Percentiles rank a stretch among this genome's conserved stretches.
Conservation (phyloP, 106 monocot species). For the Iris macrosiphon region DNA sequence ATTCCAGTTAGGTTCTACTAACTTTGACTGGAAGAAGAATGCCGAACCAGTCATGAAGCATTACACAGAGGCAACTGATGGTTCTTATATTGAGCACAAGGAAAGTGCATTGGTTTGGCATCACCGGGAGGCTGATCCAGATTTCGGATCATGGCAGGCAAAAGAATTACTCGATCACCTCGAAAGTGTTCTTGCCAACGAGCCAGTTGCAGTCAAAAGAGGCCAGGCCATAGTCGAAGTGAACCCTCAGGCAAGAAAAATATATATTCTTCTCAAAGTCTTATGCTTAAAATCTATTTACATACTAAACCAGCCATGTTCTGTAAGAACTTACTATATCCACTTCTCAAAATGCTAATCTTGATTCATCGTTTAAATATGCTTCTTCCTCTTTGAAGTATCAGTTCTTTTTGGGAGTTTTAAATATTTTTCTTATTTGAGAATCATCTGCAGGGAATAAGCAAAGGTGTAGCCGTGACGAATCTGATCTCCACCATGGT, state of each 20-base stretch:
- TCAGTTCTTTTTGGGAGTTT: too few relatives aligned
- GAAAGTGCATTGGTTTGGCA: constrained; percentile 77
- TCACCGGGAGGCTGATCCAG: constrained; percentile 71
- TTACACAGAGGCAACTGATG: constrained; percentile 59
- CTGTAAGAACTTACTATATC: too few relatives aligned
- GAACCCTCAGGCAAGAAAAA: constrained; percentile 43
- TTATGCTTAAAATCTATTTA: too few relatives aligned
- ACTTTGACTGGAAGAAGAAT: constrained; percentile 48
- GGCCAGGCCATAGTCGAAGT: constrained; percentile 67
- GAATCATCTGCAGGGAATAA: constrained; percentile 42
- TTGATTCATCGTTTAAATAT: too few relatives aligned
- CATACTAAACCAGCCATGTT: too few relatives aligned
- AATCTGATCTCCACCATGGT: constrained; percentile 43
- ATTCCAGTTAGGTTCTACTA: constrained; percentile 4
- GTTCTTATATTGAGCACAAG: constrained; percentile 57
- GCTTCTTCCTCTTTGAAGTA: too few relatives aligned
- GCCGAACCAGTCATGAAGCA: constrained; percentile 54
- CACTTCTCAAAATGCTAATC: too few relatives aligned
- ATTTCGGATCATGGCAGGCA: constrained; percentile 61
- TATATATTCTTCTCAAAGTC: too few relatives aligned
- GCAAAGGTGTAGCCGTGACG: constrained; percentile 45
- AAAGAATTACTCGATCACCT: constrained; percentile 76
- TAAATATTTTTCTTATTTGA: too few relatives aligned
- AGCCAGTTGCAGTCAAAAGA: constrained; percentile 65
- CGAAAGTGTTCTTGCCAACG: constrained; percentile 66